Base-by-base conservation (phyloP, 2,329 filamentous ascomycete species). In the Leptographium flavum region DNA sequence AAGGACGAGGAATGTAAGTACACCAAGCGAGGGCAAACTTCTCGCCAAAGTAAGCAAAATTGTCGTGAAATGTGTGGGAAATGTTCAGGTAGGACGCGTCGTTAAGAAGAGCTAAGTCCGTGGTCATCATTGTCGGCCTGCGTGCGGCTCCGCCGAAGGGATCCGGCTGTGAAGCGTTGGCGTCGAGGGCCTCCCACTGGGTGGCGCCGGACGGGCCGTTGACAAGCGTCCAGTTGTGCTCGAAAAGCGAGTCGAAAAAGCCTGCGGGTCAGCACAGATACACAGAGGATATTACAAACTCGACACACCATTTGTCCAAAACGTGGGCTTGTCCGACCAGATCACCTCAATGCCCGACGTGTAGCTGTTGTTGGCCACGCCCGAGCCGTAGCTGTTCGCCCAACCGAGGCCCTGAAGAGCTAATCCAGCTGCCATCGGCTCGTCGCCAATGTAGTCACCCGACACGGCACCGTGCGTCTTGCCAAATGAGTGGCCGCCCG, bases 51-150 rank as follows among this genome's bases (percentile, higher is more conserved):
- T 84, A 64, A 35, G 81, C 71, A 1, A 79, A 79, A 63, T 87
- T 65, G 52, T 78, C 73, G 39, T 81, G 65, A 72, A 79, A 87
- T 54, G 71, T 73, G 43, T 78, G 73, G 17, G 80, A 74, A 58
- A 88, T 83, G 74, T 86, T 86, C 65, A 83, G 78, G 65, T 84
- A 88, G 6, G 54, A 67, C 2, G 79, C 76, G 57, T 87, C 83
- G 58, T 74, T 74, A 53, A 82, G 80, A 44, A 88, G 73, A 6
- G 83, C 67, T 47, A 88, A 62, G 63, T 88, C 83, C 22, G 75
- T 81, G 13, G 82, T 87, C 60, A 88, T 63, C 83, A 88, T 88
- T 32, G 65, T 76, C 14, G 83, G 80, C 58, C 68, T 70, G 60
- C 79, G 81, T 70, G 81, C 79, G 65, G 63, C 74, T 49, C 73